phyloP scores from a whole-genome alignment of 352 stramenopile species.

The Phytophthora cajani region DNA sequence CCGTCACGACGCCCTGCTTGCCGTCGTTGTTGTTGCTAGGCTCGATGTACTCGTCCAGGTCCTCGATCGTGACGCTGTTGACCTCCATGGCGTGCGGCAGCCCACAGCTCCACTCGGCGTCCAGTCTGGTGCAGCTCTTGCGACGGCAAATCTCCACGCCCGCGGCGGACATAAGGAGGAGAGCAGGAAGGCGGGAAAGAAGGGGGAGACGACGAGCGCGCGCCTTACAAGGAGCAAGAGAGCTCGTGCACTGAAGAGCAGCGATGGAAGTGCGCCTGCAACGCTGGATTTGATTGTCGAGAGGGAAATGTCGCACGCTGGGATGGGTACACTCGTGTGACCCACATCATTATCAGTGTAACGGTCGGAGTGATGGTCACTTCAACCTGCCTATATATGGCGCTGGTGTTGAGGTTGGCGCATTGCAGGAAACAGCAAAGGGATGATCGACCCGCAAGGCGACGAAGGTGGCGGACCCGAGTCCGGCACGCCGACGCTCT shows the following conservation, averaged over 20 bases:
- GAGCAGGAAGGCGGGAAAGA: background rate
- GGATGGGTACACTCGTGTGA: slow-evolving; percentile 22
- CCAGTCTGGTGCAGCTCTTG: slow-evolving; percentile 39
- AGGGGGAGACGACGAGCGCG: background rate
- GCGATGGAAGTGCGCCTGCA: background rate
- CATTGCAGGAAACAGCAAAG: background rate
- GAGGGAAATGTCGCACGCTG: slow-evolving; percentile 9
- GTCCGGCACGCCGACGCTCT: slow-evolving; percentile 4
- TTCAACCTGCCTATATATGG: slow-evolving; percentile 38
- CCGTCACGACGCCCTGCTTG: slow-evolving; percentile 26
- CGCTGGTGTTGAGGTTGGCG: background rate
- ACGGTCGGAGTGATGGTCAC: slow-evolving; percentile 28
- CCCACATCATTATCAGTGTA: slow-evolving; percentile 15
- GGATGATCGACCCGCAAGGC: slow-evolving; percentile 22
- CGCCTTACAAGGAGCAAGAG: too few species aligned
- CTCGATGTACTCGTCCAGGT: slow-evolving; percentile 39
- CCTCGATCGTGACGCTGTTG: slow-evolving; percentile 37
- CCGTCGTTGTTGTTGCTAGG: slow-evolving; percentile 9
- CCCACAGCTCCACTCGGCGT: slow-evolving; percentile 43
- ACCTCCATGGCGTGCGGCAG: slow-evolving; percentile 37
- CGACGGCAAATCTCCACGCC: slow-evolving; percentile 32
- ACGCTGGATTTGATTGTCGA: background rate
- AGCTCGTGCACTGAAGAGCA: too few species aligned
- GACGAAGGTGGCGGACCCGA: background rate
- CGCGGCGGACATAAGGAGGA: slow-evolving; percentile 24